Percentiles rank a stretch among this genome's conserved stretches.
phyloP scores from a whole-genome alignment of 2,329 filamentous ascomycete species.

The Leptographium wingfieldii region DNA sequence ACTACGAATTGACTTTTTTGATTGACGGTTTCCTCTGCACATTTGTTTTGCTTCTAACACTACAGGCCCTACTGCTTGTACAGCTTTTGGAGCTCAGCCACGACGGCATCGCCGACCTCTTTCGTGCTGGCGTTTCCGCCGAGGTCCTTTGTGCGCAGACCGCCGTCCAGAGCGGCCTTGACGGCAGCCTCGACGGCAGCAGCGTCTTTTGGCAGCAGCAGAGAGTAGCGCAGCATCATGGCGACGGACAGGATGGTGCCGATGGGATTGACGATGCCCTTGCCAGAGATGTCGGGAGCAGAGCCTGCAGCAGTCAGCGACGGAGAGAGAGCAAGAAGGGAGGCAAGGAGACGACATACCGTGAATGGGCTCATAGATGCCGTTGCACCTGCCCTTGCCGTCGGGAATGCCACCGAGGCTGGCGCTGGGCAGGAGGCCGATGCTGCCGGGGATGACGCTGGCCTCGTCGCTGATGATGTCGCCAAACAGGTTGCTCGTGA shows the following conservation, averaged over 20 bases:
- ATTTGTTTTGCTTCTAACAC: background rate
- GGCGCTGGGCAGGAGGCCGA: slow-evolving; percentile 79
- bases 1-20: background rate
- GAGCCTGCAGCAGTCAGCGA: slow-evolving; percentile 41
- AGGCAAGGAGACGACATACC: slow-evolving; percentile 36
- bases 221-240: slow-evolving; percentile 93
- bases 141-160: slow-evolving; percentile 72
- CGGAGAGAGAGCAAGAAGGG: background rate
- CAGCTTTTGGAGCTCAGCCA: slow-evolving; percentile 57
- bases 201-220: slow-evolving; percentile 66
- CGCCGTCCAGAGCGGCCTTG: slow-evolving; percentile 63
- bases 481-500: slow-evolving; percentile 89
- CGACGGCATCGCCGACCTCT: slow-evolving; percentile 68
- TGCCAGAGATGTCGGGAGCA: slow-evolving; percentile 84
- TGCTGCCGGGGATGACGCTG: slow-evolving; percentile 80
- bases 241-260: slow-evolving; percentile 84
- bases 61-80: slow-evolving; percentile 31
- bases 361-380: slow-evolving; percentile 96
- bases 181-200: slow-evolving; percentile 72
- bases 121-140: slow-evolving; percentile 62
- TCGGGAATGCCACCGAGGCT: slow-evolving; percentile 79
- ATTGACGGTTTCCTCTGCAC: background rate
- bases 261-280: slow-evolving; percentile 84
- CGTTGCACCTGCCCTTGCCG: slow-evolving; percentile 72
- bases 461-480: slow-evolving; percentile 96